A percentile compares a stretch with the other conserved stretches of the same genome.
Evolutionary conservation across 1,284 basidiomycete genomes (phyloP).

Genomic region (Chalciporus sp.): DNA sequence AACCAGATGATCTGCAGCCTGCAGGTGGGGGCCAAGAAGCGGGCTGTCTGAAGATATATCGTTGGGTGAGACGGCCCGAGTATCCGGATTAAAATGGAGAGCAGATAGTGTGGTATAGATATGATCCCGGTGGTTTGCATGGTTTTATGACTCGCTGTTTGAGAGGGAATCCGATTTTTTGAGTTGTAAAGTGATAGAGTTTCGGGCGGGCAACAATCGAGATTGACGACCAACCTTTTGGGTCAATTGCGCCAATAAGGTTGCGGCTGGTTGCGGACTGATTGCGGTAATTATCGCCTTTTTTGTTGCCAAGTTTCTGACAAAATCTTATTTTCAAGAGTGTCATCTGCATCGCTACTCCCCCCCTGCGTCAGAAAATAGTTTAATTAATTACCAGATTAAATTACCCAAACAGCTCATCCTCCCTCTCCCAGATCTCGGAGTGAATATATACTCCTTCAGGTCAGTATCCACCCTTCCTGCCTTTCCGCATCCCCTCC

Average conservation of each 20-base stretch:
- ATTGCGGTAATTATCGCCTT: slow-evolving; percentile 34
- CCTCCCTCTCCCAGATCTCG: slow-evolving; percentile 33
- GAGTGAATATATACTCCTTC: slow-evolving; percentile 33
- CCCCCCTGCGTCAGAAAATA: slow-evolving; percentile 31
- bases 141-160: slow-evolving; percentile 7
- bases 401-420: slow-evolving; percentile 32
- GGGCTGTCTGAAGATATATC: slow-evolving; percentile 10
- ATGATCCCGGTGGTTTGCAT: neutral
- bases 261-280: slow-evolving; percentile 16
- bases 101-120: neutral
- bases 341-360: slow-evolving; percentile 5
- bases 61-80: slow-evolving; percentile 12
- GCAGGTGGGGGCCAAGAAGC: slow-evolving; percentile 20
- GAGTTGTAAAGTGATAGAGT: slow-evolving; percentile 43
- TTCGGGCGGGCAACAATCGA: slow-evolving; percentile 36
- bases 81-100: slow-evolving; percentile 16
- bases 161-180: slow-evolving; percentile 22
- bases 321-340: slow-evolving; percentile 22
- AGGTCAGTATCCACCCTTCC: slow-evolving; percentile 4
- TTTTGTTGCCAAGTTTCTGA: slow-evolving; percentile 28
- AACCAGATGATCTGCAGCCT: slow-evolving; percentile 22
- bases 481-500: slow-evolving; percentile 5
- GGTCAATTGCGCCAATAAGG: slow-evolving; percentile 40
- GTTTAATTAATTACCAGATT: slow-evolving; percentile 44
- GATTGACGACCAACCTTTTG: slow-evolving; percentile 43